These are phyloP conservation scores for Huntiella decipiens DNA, from an alignment of 2,329 filamentous ascomycete genomes.

Conservation along the genomic window DNA sequence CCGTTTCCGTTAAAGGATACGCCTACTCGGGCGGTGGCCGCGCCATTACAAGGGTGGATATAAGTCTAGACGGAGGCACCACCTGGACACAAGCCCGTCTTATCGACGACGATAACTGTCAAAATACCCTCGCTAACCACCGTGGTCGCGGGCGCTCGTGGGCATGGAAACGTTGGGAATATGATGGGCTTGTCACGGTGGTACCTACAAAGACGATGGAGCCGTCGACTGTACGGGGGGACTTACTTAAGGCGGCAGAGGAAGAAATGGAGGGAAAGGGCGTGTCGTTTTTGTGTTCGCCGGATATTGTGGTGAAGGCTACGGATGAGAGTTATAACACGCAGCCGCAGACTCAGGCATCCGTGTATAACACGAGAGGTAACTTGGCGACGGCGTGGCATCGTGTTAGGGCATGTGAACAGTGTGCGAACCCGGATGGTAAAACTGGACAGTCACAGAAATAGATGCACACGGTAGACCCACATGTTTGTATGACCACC, in stretches of 20 bases:
- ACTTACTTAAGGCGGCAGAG: not conserved
- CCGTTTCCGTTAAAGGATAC: slow-evolving; percentile 36
- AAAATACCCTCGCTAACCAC: slow-evolving; percentile 17
- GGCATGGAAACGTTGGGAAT: slow-evolving; percentile 48
- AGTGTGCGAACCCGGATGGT: slow-evolving; percentile 12
- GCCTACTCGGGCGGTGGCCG: slow-evolving; percentile 50
- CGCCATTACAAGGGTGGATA: slow-evolving; percentile 46
- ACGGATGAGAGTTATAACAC: slow-evolving; percentile 48
- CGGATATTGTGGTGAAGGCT: slow-evolving; percentile 41
- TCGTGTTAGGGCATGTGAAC: slow-evolving; percentile 25
- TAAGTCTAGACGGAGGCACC: slow-evolving; percentile 42
- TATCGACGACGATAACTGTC: slow-evolving; percentile 26
- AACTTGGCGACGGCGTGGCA: slow-evolving; percentile 53
- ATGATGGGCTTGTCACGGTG: slow-evolving; percentile 22
- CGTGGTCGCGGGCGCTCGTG: slow-evolving; percentile 24
- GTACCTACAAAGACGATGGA: not conserved
- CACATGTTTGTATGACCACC: too few species aligned
- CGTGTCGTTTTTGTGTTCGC: slow-evolving; percentile 23
- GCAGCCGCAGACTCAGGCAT: slow-evolving; percentile 40
- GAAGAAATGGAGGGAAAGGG: not conserved
- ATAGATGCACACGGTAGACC: too few species aligned
- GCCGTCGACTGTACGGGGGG: slow-evolving; percentile 6
- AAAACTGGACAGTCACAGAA: too few species aligned
- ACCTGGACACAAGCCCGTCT: slow-evolving; percentile 46
- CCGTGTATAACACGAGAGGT: slow-evolving; percentile 44